Percentiles rank a stretch among this genome's conserved stretches.
Conservation (phyloP, 306 rosid genomes). For the Casuarina glauca region DNA sequence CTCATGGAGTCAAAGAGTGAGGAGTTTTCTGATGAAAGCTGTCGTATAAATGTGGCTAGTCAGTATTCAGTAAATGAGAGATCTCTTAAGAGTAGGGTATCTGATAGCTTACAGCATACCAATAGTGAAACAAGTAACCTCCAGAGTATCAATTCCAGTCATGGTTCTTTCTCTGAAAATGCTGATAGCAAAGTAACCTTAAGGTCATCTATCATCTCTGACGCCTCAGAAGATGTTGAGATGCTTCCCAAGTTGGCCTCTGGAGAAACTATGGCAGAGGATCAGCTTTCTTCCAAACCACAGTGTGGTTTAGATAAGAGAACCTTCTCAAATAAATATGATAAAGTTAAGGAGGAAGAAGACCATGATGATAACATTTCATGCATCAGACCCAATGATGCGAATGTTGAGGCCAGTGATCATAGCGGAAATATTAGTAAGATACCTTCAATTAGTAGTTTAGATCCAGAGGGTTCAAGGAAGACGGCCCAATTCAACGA, state of each 20-base stretch:
- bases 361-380: slow-evolving; percentile 58
- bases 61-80: slow-evolving; percentile 55
- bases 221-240: slow-evolving; percentile 26
- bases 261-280: slow-evolving; percentile 27
- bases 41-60: slow-evolving; percentile 47
- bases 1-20: slow-evolving; percentile 56
- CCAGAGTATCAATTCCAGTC: slow-evolving; percentile 50
- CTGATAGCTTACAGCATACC: slow-evolving; percentile 52
- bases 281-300: slow-evolving; percentile 24
- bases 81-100: slow-evolving; percentile 54
- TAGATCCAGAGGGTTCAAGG: slow-evolving; percentile 47
- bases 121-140: slow-evolving; percentile 62
- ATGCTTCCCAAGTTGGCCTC: slow-evolving; percentile 25
- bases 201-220: slow-evolving; percentile 28
- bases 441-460: slow-evolving; percentile 53
- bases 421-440: slow-evolving; percentile 42
- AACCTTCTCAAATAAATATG: slow-evolving; percentile 30
- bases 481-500: slow-evolving; percentile 40
- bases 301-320: background rate
- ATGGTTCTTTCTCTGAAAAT: slow-evolving; percentile 64
- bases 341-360: slow-evolving; percentile 49
- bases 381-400: slow-evolving; percentile 56
- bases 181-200: slow-evolving; percentile 56
- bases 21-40: slow-evolving; percentile 68
- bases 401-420: slow-evolving; percentile 33